phyloP scores from a whole-genome alignment of 139 green algal genomes.

The Haematococcus sp. region DNA sequence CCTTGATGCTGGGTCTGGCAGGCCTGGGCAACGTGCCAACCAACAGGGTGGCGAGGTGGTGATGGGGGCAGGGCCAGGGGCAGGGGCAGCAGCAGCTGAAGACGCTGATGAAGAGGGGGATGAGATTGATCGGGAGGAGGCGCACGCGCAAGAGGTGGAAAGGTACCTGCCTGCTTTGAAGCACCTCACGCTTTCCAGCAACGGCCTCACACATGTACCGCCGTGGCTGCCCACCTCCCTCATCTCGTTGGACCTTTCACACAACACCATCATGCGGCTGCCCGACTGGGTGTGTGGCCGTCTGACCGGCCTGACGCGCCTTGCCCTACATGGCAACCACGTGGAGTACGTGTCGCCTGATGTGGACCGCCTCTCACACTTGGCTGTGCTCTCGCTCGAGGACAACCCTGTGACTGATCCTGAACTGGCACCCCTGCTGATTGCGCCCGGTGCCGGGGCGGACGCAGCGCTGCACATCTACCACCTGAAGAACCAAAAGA shows the following conservation, averaged over 20 bases:
- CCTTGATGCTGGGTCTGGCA: not conserved
- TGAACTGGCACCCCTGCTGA: not conserved
- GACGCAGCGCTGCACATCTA: too few relatives aligned
- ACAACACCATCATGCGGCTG: constrained; percentile 13
- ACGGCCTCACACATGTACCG: constrained; percentile 6
- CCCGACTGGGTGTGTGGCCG: constrained; percentile 19
- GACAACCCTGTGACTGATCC: not conserved
- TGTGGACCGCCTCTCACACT: not conserved
- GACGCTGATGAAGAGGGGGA: not conserved
- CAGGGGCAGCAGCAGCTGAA: too few relatives aligned
- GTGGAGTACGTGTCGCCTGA: not conserved
- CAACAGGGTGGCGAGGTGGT: too few relatives aligned
- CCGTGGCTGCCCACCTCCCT: constrained; percentile 18
- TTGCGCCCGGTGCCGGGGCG: too few relatives aligned
- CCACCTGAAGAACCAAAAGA: too few relatives aligned
- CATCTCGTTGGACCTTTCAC: constrained; percentile 17
- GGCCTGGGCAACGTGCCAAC: too few relatives aligned
- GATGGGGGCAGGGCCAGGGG: too few relatives aligned
- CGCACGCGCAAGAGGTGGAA: not conserved
- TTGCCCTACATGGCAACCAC: constrained; percentile 4
- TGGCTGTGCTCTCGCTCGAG: not conserved
- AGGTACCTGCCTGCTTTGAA: constrained; percentile 12
- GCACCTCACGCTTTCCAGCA: constrained; percentile 1
- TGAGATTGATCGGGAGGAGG: not conserved
- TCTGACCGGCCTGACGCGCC: constrained; percentile 2